Conservation (phyloP, 345 rosid species). For the Brassica rapa region DNA sequence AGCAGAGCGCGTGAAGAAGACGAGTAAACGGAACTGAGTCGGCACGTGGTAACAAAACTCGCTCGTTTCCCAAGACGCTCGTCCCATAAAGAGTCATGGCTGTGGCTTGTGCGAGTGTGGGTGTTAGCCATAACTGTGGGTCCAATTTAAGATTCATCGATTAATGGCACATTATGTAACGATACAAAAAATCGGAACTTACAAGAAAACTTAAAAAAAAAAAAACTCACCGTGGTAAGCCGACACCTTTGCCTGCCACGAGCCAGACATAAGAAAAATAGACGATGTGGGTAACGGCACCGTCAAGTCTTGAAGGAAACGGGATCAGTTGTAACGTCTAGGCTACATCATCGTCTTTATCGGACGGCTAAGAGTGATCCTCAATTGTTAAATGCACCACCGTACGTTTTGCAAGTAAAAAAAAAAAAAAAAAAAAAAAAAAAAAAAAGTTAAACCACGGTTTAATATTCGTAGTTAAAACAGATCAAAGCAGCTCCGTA, state of each 20-base stretch:
- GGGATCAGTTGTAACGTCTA: not conserved
- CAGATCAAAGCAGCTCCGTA: not conserved
- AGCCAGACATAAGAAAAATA: constrained; percentile 36
- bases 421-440: too few species aligned
- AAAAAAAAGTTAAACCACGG: not conserved
- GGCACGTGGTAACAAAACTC: constrained; percentile 36
- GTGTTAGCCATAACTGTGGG: constrained; percentile 33
- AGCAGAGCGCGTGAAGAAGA: constrained; percentile 1
- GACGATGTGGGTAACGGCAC: constrained; percentile 25
- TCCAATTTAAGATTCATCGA: not conserved
- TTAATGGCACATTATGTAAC: constrained; percentile 20
- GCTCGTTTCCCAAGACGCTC: constrained; percentile 21
- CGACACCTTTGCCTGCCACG: constrained; percentile 48
- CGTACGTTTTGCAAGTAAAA: not conserved
- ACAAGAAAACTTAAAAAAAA: not conserved
- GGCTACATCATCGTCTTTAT: not conserved
- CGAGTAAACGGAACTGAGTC: not conserved
- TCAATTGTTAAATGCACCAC: constrained; percentile 8
- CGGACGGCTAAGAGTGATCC: constrained; percentile 30
- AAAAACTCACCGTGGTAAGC: constrained; percentile 34
- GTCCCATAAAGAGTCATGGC: constrained; percentile 39
- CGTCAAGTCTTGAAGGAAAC: constrained; percentile 34
- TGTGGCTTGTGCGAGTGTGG: constrained; percentile 38
- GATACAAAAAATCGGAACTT: not conserved
- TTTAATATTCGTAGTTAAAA: not conserved